Evolutionary conservation across 805 yeast species (phyloP).

Genomic region (Wickerhamiella occidentalis): DNA sequence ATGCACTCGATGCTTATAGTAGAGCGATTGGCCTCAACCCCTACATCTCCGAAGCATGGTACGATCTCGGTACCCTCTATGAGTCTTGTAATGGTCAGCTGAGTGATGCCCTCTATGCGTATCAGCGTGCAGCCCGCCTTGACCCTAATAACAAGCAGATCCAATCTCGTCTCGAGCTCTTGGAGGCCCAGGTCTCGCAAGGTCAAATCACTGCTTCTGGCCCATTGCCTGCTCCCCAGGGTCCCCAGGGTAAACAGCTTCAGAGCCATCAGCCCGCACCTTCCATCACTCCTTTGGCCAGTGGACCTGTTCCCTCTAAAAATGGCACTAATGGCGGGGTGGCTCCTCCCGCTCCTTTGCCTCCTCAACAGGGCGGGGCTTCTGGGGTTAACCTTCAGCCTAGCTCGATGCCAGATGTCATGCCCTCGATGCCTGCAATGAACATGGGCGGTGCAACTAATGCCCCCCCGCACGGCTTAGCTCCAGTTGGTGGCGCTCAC

Average conservation of each 20-base stretch:
- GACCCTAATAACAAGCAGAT: constrained; percentile 93
- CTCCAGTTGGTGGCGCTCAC: not conserved
- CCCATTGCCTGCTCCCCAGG: constrained; percentile 14
- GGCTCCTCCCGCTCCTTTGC: constrained; percentile 2
- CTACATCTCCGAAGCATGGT: constrained; percentile 95
- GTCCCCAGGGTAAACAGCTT: constrained; percentile 14
- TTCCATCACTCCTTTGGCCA: constrained; percentile 6
- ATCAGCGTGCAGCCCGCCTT: constrained; percentile 87
- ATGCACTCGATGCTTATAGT: constrained; percentile 95
- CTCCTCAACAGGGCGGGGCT: constrained; percentile 3
- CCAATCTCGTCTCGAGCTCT: constrained; percentile 79
- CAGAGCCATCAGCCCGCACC: constrained; percentile 10
- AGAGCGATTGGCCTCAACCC: constrained; percentile 93
- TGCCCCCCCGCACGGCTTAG: not conserved
- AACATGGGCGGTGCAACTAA: not conserved
- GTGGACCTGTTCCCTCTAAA: constrained; percentile 1
- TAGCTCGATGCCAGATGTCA: constrained; percentile 1
- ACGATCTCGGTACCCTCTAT: constrained; percentile 90
- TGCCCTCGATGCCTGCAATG: not conserved
- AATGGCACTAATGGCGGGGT: not conserved
- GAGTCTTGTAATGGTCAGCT: constrained; percentile 96
- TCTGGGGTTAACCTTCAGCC: not conserved
- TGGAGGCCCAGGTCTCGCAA: constrained; percentile 39
- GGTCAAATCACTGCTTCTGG: constrained; percentile 46
- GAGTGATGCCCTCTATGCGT: constrained; percentile 91